Evolutionary conservation across 2,329 filamentous ascomycete species (phyloP).

Genomic region (Colletotrichum destructivum): DNA sequence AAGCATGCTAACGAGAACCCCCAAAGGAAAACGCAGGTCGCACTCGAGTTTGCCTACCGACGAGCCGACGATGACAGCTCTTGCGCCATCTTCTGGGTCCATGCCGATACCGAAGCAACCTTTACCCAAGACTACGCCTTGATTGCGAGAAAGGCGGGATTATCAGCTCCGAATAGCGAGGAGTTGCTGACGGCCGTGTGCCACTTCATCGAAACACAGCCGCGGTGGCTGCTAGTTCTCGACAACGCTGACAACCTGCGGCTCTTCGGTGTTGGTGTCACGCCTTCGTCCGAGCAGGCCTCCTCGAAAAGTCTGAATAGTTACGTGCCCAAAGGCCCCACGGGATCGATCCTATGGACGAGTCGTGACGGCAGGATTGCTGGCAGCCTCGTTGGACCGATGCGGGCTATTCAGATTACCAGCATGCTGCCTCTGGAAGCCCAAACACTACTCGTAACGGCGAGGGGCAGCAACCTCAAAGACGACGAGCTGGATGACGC

Average conservation of each 20-base stretch:
- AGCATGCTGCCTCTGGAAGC: not conserved
- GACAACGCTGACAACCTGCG: not conserved
- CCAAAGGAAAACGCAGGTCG: not conserved
- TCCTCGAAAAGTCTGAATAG: not conserved
- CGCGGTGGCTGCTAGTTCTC: not conserved
- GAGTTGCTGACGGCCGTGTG: not conserved
- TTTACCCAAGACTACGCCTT: not conserved
- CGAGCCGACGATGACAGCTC: not conserved
- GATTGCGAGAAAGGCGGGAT: not conserved
- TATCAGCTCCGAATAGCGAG: not conserved
- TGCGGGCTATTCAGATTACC: not conserved
- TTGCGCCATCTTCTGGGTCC: slow-evolving; percentile 1
- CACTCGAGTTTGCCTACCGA: not conserved
- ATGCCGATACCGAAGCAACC: not conserved
- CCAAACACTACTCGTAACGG: not conserved
- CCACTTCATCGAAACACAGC: not conserved
- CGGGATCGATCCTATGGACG: not conserved
- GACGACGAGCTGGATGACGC: not conserved
- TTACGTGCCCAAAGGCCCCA: not conserved
- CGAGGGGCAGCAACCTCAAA: too few relatives aligned
- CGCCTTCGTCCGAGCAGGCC: not conserved
- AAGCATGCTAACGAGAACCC: not conserved
- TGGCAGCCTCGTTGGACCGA: not conserved
- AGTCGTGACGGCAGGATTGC: not conserved
- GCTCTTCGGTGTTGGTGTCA: not conserved